phyloP scores from a whole-genome alignment of 1,139 yeast species.

The Pichiaceae sp. region DNA sequence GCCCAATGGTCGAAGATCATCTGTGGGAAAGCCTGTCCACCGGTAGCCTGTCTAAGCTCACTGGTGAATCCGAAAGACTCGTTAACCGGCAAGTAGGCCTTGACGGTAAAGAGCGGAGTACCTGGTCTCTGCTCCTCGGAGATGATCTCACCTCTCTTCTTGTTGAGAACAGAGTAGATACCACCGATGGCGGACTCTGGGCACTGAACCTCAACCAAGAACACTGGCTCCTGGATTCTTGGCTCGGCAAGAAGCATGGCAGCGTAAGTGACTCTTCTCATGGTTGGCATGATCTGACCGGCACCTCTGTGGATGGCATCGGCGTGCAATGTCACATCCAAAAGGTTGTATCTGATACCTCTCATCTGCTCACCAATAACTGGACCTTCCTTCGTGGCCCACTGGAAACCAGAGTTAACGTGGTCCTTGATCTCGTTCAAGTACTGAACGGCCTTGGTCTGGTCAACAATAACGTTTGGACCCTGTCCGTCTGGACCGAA shows the following conservation, averaged over 20 bases:
- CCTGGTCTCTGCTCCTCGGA: slow-evolving; percentile 99
- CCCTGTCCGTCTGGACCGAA: slow-evolving; percentile 99
- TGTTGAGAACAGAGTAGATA: slow-evolving; percentile 99
- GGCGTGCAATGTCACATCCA: slow-evolving; percentile 99
- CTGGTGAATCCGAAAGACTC: slow-evolving; percentile 99
- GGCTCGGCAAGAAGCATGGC: slow-evolving; percentile 97
- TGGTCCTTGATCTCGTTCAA: slow-evolving; percentile 98
- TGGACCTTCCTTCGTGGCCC: slow-evolving; percentile 99
- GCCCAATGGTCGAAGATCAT: slow-evolving; percentile 99
- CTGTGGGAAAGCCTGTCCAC: slow-evolving; percentile 99
- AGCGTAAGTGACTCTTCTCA: slow-evolving; percentile 99
- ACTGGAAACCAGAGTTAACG: slow-evolving; percentile 99
- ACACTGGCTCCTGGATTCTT: slow-evolving; percentile 98
- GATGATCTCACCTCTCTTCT: slow-evolving; percentile 99
- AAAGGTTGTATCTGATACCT: slow-evolving; percentile 94
- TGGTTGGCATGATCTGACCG: slow-evolving; percentile 99
- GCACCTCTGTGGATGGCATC: slow-evolving; percentile 99
- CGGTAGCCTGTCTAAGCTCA: slow-evolving; percentile 99
- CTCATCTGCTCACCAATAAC: slow-evolving; percentile 93
- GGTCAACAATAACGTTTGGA: slow-evolving; percentile 98
- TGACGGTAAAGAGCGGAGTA: slow-evolving; percentile 98
- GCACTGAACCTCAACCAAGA: slow-evolving; percentile 99
- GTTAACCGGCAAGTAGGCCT: slow-evolving; percentile 99
- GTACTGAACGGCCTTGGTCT: slow-evolving; percentile 99
- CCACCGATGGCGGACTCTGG: slow-evolving; percentile 99